Base-by-base conservation (phyloP, 2,329 filamentous ascomycete genomes). In the Chaetomium strumarium region DNA sequence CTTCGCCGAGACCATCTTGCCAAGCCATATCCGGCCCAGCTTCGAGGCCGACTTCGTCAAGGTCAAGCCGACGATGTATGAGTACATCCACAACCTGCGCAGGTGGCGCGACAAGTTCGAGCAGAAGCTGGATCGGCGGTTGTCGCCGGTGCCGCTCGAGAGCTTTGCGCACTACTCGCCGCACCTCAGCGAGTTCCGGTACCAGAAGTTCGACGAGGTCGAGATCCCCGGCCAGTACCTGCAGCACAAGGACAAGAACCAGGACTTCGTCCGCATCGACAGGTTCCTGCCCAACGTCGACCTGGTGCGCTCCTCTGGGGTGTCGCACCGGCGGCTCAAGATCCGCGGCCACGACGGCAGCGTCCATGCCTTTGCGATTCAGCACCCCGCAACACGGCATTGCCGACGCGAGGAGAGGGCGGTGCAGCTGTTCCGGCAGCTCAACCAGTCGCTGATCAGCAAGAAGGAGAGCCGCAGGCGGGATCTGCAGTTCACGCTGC, bases 41-140 rank as follows among this genome's bases (percentile, higher is more conserved):
- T 99, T 99, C 61, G 93, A 99, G 69, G 85, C 84, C n/a, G 93
- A 99, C 70, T 99, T 99, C 69, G 93, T 99, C 13, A 76, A 82
- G 51, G 88, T 91, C 66, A 96, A 96, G 70, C 95, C 93, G 3
- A 97, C 91, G 1, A 96, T 99, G 90, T 87, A 88, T 66, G 91
- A 96, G 68, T 99, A 99, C 73, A 97, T 99, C 57, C 90, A 96
- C 69, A 97, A 96, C 69, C 76, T 99, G 48, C 86, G 93, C 42
- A 87, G 85, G 61, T 99, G 93, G 93, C 84, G 95, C 49, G 93
- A 96, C 71, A 93, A 96, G 67, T 96, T 99, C 62, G 93, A 97
- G 68, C 91, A 97, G 74, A 95, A 95, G 69, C 83, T 99, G 45
- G 93, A 99, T 67, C 86, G 91, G 17, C 82, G 93, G 46, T 77